Percentiles rank a stretch among this genome's conserved stretches.
Conservation (phyloP, 2,329 filamentous ascomycete species). For the Albifimbria verrucaria region DNA sequence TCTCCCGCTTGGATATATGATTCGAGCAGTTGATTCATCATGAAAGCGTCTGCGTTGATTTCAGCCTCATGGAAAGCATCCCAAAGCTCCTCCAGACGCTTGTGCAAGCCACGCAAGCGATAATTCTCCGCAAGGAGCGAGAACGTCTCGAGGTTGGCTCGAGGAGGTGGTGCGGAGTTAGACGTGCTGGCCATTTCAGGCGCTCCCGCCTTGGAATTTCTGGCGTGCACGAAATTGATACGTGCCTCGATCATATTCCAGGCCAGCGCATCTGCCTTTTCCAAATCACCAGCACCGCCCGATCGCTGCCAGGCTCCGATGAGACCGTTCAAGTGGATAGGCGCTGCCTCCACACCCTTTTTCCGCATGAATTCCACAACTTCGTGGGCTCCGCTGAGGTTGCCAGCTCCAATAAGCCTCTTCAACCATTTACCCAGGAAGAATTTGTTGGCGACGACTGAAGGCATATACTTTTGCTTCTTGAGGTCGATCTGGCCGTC, state of each 20-base stretch:
- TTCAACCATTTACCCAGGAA: conserved; percentile 90
- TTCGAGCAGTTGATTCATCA: conserved; percentile 76
- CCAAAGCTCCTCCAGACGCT: conserved; percentile 58
- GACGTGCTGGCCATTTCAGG: conserved; percentile 1
- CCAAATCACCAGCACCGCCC: conserved; percentile 48
- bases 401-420: conserved; percentile 69
- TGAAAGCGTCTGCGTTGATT: conserved; percentile 66
- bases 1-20: conserved; percentile 60
- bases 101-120: conserved; percentile 56
- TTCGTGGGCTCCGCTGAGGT: conserved; percentile 66
- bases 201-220: conserved; percentile 20
- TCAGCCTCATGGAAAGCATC: conserved; percentile 59
- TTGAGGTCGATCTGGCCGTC: conserved; percentile 50
- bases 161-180: conserved; percentile 34
- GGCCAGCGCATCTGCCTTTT: conserved; percentile 64
- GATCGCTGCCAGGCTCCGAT: conserved; percentile 74
- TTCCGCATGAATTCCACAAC: conserved; percentile 75
- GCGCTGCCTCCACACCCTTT: conserved; percentile 63
- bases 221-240: conserved; percentile 57
- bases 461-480: conserved; percentile 41
- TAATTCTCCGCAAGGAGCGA: conserved; percentile 72
- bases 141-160: conserved; percentile 75
- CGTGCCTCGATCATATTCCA: conserved; percentile 75
- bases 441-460: conserved; percentile 64
- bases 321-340: conserved; percentile 78